phyloP scores from a whole-genome alignment of 1,284 basidiomycete species.

The Fomitopsis betulina region DNA sequence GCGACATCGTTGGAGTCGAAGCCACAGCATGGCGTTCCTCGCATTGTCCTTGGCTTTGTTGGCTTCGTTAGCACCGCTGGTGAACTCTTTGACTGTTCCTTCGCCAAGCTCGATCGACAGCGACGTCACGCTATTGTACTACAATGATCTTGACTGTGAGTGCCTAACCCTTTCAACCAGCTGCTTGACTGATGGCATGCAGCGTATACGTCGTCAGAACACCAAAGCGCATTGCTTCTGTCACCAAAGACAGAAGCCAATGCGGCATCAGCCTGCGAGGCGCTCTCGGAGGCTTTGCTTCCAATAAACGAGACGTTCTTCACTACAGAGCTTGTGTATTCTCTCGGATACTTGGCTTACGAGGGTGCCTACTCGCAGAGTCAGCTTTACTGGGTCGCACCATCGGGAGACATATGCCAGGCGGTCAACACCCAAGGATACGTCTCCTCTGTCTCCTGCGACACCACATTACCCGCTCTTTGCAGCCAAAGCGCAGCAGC shows the following conservation, averaged over 20 bases:
- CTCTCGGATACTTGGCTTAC: constrained; percentile 24
- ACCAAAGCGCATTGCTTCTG: constrained; percentile 20
- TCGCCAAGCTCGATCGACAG: constrained; percentile 13
- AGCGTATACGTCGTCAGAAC: constrained; percentile 11
- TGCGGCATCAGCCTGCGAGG: constrained; percentile 13
- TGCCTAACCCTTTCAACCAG: neutral
- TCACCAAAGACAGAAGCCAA: neutral
- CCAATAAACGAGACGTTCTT: constrained; percentile 23
- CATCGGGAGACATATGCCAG: constrained; percentile 18
- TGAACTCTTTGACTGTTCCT: constrained; percentile 1
- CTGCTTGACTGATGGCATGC: neutral
- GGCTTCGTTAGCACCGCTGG: neutral
- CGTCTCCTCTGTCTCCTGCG: constrained; percentile 18
- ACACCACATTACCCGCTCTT: constrained; percentile 21
- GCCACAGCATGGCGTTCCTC: constrained; percentile 21
- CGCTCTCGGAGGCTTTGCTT: constrained; percentile 22
- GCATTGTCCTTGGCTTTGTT: neutral
- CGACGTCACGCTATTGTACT: constrained; percentile 20
- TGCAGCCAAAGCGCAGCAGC: constrained; percentile 25
- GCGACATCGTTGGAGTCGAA: neutral
- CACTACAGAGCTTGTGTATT: constrained; percentile 17
- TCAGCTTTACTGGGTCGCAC: constrained; percentile 27
- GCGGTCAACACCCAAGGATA: constrained; percentile 20
- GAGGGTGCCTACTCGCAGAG: constrained; percentile 12
- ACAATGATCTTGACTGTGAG: constrained; percentile 25